Percentiles rank a stretch among this genome's conserved stretches.
Conservation (phyloP, 2,329 filamentous ascomycete genomes). For the Hypoxylon sp. region DNA sequence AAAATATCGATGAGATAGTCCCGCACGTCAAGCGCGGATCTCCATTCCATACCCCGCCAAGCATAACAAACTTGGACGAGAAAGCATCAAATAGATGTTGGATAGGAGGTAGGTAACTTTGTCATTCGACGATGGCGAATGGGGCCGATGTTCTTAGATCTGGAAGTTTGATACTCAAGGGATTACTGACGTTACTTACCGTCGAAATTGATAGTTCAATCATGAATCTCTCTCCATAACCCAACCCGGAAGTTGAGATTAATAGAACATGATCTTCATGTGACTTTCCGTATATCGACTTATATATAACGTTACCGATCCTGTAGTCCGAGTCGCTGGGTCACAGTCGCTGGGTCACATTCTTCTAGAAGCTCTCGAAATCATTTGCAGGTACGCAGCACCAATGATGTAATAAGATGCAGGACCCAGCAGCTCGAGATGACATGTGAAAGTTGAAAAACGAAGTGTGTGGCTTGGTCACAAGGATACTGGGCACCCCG, state of each 20-base stretch:
- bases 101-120: background rate
- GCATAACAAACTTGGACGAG: constrained; percentile 5
- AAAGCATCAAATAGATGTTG: constrained; percentile 4
- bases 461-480: constrained; percentile 30
- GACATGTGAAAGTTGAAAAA: constrained; percentile 39
- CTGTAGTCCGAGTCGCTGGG: constrained; percentile 13
- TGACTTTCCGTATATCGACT: background rate
- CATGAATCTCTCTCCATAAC: too few species aligned
- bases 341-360: constrained; percentile 19
- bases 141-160: background rate
- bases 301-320: background rate
- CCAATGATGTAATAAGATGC: constrained; percentile 35
- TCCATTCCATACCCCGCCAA: constrained; percentile 31
- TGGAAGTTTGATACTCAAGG: background rate
- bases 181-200: background rate
- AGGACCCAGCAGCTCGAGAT: constrained; percentile 14
- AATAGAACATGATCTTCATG: background rate
- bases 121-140: background rate
- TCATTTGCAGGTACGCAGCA: constrained; percentile 11
- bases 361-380: constrained; percentile 30
- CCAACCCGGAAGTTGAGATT: background rate
- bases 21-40: constrained; percentile 32
- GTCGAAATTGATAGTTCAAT: too few species aligned
- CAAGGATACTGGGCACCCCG: constrained; percentile 24
- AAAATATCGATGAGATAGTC: background rate